A percentile compares a stretch with the other conserved stretches of the same genome.
phyloP scores from a whole-genome alignment of 2,329 filamentous ascomycete species.

The Knoxdaviesia proteae region DNA sequence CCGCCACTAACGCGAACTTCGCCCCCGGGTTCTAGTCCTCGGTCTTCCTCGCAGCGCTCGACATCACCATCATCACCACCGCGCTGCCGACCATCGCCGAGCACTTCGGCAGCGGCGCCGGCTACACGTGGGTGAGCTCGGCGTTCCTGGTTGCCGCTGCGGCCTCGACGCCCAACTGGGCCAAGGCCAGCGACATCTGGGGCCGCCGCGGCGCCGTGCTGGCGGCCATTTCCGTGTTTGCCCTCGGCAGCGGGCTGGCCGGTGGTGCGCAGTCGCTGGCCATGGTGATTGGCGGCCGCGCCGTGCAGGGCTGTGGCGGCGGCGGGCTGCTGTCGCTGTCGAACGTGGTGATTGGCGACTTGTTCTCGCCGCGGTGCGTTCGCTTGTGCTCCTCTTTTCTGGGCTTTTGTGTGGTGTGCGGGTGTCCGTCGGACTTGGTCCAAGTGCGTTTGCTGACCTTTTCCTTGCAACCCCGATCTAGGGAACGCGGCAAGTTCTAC shows the following conservation, averaged over 20 bases:
- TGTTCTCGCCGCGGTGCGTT: conserved; percentile 11
- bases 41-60: conserved; percentile 24
- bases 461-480: too few species aligned
- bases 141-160: conserved; percentile 52
- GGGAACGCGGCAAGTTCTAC: conserved; percentile 51
- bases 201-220: conserved; percentile 45
- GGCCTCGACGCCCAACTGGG: conserved; percentile 45
- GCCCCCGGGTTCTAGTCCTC: conserved; percentile 7
- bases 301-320: conserved; percentile 35
- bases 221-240: conserved; percentile 43
- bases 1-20: too few species aligned
- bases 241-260: conserved; percentile 40
- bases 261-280: conserved; percentile 41
- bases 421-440: conserved; percentile 36
- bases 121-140: conserved; percentile 61
- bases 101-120: conserved; percentile 38
- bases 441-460: conserved; percentile 24
- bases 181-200: conserved; percentile 51
- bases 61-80: conserved; percentile 37
- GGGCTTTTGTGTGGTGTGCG: too few species aligned
- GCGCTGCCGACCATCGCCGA: conserved; percentile 38
- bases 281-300: conserved; percentile 43
- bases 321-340: conserved; percentile 53
- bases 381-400: too few species aligned
- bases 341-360: conserved; percentile 33